Percentiles rank a stretch among this genome's conserved stretches.
Evolutionary conservation across 2,329 filamentous ascomycete genomes (phyloP).

Genomic region (Mollisia scopiformis): DNA sequence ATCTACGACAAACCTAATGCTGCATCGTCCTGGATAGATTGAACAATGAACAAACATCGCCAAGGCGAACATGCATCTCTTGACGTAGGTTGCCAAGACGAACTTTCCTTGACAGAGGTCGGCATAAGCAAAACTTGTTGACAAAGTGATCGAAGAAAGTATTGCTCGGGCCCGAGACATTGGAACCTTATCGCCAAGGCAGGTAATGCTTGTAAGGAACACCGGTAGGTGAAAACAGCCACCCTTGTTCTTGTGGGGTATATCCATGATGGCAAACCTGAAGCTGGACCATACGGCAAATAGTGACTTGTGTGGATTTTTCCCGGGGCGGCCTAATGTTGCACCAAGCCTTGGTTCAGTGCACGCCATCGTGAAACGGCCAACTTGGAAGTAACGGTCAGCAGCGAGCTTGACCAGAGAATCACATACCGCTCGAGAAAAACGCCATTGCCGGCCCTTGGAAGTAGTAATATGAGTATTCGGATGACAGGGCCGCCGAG

Average conservation of each 20-base stretch:
- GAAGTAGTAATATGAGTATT: neutral
- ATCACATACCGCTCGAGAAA: neutral
- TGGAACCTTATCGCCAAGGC: neutral
- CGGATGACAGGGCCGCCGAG: conserved; percentile 5
- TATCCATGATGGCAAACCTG: neutral
- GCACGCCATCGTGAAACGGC: conserved; percentile 1
- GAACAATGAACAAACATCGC: neutral
- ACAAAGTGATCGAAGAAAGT: neutral
- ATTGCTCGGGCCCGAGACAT: neutral
- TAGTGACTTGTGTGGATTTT: neutral
- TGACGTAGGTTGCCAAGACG: neutral
- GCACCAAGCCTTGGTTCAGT: neutral
- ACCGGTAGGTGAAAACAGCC: neutral
- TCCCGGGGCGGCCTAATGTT: neutral
- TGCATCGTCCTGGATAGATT: neutral
- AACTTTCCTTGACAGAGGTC: neutral
- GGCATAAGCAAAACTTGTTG: neutral
- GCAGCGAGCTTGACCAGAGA: neutral
- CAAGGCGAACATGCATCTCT: neutral
- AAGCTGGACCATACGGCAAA: neutral
- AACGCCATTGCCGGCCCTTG: conserved; percentile 1
- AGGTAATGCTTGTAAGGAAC: neutral
- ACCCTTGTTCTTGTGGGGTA: neutral
- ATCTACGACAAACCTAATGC: neutral
- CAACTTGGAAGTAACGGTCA: neutral